These are phyloP conservation scores for Aspergillus costaricaensis DNA, from an alignment of 2,329 filamentous ascomycete genomes.

Conservation along the genomic window DNA sequence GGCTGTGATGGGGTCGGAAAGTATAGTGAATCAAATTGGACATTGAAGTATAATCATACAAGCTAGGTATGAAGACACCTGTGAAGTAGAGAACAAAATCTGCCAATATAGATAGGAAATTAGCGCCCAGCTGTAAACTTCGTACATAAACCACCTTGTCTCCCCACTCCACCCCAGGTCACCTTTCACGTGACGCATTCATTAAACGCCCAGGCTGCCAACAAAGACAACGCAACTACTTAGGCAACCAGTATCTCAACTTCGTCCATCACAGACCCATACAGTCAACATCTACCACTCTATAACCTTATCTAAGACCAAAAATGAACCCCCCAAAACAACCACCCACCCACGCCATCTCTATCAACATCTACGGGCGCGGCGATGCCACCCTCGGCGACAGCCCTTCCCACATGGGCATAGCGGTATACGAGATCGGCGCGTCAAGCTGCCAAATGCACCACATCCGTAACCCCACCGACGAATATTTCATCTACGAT, in stretches of 20 bases:
- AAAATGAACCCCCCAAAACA: background rate
- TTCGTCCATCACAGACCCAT: background rate
- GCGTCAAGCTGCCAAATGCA: constrained; percentile 26
- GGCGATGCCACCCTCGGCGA: constrained; percentile 24
- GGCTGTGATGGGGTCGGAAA: no score
- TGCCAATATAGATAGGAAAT: no score
- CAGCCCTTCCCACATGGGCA: constrained; percentile 23
- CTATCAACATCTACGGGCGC: constrained; percentile 26
- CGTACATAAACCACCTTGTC: no score
- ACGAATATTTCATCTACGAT: constrained; percentile 24
- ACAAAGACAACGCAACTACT: background rate
- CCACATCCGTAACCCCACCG: constrained; percentile 24
- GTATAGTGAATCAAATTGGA: no score
- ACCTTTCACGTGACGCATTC: background rate
- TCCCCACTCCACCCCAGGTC: background rate
- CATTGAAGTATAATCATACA: no score
- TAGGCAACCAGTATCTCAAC: background rate
- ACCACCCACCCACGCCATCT: constrained; percentile 5
- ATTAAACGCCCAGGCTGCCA: background rate
- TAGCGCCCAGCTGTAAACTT: no score
- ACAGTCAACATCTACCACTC: background rate
- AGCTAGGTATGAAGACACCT: no score
- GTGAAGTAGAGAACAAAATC: no score
- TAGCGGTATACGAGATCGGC: constrained; percentile 21
- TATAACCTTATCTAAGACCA: background rate